Base-by-base conservation (phyloP, 2,329 filamentous ascomycete genomes). In the Calonectria pauciramosa region DNA sequence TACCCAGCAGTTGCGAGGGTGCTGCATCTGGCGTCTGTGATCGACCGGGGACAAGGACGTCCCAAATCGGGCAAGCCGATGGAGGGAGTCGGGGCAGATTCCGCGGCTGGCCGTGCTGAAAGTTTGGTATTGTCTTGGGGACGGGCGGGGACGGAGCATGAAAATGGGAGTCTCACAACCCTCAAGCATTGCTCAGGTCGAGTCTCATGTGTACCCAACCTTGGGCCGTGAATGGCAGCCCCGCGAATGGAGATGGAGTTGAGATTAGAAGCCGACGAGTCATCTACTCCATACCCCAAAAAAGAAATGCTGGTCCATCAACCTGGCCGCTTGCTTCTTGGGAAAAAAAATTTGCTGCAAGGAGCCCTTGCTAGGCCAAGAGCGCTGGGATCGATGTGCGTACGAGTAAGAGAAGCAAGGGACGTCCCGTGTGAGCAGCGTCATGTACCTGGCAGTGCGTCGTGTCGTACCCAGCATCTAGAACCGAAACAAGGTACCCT, bases 21-120 rank as follows among this genome's bases (percentile, higher is more conserved):
- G 70, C 32, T 72, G 64, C 64, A 67, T 72, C 47, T 70, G 68
- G 68, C 34, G 70, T 60, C 56, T 73, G 66, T 64, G 56, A 69
- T 73, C 71, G 38, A 56, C 56, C 56, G 20, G 74, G 64, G 51
- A 68, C 30, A 66, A 71, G 47, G 65, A 72, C 59, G 34, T 73
- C 68, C 75, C 69, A 47, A 69, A 76, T 79, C 69, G 76, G 72
- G 71, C 70, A 79, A 76, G 67, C 69, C 74, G 72, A 75, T 74
- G 70, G 64, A 36, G 69, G 52, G 30, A 67, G 52, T 47, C 68
- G 51, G 71, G 56, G 70, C 63, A 64, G 75, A 59, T 34, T 75
- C 70, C 75, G 67, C 56, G 72, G 72, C 65, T 73, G 63, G 65
- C 34, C 72, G 65, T 56, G 63, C 54, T 69, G 66, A 72, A 72